Base-by-base conservation (phyloP, 2,329 filamentous ascomycete species). In the Colletotrichum graminicola region DNA sequence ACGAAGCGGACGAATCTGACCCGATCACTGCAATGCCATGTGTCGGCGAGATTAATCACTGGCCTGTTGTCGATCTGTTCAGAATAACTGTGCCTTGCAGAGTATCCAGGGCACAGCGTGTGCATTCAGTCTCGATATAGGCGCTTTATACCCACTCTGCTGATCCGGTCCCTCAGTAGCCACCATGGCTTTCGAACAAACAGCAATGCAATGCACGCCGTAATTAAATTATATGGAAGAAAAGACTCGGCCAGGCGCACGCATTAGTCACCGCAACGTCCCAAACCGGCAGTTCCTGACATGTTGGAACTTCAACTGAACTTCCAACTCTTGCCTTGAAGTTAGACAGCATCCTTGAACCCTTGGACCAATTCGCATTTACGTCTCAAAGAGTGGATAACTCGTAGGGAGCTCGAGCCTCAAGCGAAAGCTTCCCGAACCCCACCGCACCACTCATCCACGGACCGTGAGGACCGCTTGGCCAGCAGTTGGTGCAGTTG, bases 261-360 rank as follows among this genome's bases (percentile, higher is more conserved):
- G 29, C 45, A 26, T 43, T 41, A 49, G 36, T 41, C 63, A 34
- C 43, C 54, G 47, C 21, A 34, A 60, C 39, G 67, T 63, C 68
- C 67, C 59, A 57, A 59, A 62, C 14, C 18, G 54, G 51, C 29
- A 72, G 32, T 60, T 54, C 68, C 52, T 60, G 47, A 72, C 69
- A 60, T 43, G 59, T 64, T 69, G 65, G 65, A 69, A 54, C 69
- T 69, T 69, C 69, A 61, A 72, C 69, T 68, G 69, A 72, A 69
- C 65, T 69, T 68, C 62, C 60, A 41, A 57, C 39, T 62, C 41
- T 60, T 49, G 54, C 59, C 60, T 47, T 64, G 54, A 64, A 59
- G 57, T 64, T 29, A 54, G 56, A 41, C 43, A 60, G 43, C 47
- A 69, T 62, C 69, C 69, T 66, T 72, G 65, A 55, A 61, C 60